These are phyloP conservation scores for Coniella vitis DNA, from an alignment of 2,329 filamentous ascomycete genomes.

Conservation along the genomic window DNA sequence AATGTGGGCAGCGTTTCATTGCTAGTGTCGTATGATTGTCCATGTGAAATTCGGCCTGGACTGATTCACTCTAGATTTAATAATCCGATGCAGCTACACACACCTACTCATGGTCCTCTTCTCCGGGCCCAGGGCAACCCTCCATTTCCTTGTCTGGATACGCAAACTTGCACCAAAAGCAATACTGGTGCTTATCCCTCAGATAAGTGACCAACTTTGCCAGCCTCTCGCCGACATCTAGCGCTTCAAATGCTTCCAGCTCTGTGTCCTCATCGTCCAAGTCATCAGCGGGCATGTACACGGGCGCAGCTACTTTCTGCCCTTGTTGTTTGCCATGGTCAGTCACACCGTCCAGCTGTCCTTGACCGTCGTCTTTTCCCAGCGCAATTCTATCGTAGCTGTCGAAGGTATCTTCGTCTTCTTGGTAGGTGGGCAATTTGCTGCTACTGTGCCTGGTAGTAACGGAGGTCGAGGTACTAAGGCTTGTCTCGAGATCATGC, in stretches of 20 bases:
- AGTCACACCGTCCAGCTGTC: slow-evolving; percentile 42
- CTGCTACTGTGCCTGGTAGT: slow-evolving; percentile 54
- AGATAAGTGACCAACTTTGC: slow-evolving; percentile 61
- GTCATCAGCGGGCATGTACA: slow-evolving; percentile 57
- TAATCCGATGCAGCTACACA: too few relatives aligned
- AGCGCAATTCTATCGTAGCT: slow-evolving; percentile 67
- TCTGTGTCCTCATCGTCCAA: slow-evolving; percentile 75
- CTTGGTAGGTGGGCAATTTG: slow-evolving; percentile 52
- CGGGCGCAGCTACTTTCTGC: slow-evolving; percentile 24
- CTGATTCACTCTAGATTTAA: too few relatives aligned
- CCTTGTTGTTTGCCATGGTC: slow-evolving; percentile 26
- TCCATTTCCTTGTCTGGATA: slow-evolving; percentile 73
- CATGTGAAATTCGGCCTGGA: too few relatives aligned
- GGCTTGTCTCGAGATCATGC: slow-evolving; percentile 53
- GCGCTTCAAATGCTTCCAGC: slow-evolving; percentile 68
- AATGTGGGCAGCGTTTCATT: too few relatives aligned
- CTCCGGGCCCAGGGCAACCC: slow-evolving; percentile 78
- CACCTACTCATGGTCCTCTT: slow-evolving; percentile 68
- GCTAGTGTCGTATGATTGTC: too few relatives aligned
- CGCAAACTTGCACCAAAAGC: slow-evolving; percentile 89
- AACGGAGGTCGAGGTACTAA: slow-evolving; percentile 38
- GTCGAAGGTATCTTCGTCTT: slow-evolving; percentile 47
- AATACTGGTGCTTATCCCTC: slow-evolving; percentile 69
- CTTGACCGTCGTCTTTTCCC: slow-evolving; percentile 39
- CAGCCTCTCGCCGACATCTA: slow-evolving; percentile 61